A percentile compares a stretch with the other conserved stretches of the same genome.
These are phyloP conservation scores for Populus hybrid DNA, from an alignment of 441 rosid species.

Conservation along the genomic window DNA sequence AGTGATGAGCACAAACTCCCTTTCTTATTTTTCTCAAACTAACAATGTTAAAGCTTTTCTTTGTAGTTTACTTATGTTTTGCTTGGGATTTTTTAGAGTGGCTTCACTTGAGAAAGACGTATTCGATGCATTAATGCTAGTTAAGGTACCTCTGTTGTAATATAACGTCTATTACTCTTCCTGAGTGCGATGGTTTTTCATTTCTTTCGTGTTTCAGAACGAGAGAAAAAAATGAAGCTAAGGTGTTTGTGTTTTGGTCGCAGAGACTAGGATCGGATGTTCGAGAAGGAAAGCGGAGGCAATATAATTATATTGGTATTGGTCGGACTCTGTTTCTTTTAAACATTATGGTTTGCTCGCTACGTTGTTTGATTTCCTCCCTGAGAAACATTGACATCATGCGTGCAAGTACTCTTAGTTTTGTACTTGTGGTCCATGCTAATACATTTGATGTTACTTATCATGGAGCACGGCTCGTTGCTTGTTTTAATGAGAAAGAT, in stretches of 20 bases:
- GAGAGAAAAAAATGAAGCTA: constrained; percentile 23
- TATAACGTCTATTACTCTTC: background rate
- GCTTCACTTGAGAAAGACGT: constrained; percentile 67
- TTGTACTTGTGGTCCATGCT: background rate
- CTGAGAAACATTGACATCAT: background rate
- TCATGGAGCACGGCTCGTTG: background rate
- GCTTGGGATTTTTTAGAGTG: constrained; percentile 31
- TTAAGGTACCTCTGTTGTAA: constrained; percentile 47
- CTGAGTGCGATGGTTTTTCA: background rate
- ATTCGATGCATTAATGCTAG: constrained; percentile 71
- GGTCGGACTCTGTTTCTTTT: background rate
- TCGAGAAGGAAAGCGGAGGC: constrained; percentile 83
- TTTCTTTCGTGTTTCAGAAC: background rate
- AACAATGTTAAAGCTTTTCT: background rate
- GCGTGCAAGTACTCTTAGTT: background rate
- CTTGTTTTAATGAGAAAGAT: too few relatives aligned
- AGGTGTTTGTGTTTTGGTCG: constrained; percentile 53
- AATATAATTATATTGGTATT: constrained; percentile 70
- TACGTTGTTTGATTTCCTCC: background rate
- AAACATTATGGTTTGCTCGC: background rate
- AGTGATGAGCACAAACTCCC: constrained; percentile 23
- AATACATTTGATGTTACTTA: background rate
- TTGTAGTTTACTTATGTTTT: background rate
- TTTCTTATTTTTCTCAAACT: background rate
- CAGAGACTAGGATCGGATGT: constrained; percentile 82